phyloP scores from a whole-genome alignment of 306 rosid genomes.

The Geum urbanum region DNA sequence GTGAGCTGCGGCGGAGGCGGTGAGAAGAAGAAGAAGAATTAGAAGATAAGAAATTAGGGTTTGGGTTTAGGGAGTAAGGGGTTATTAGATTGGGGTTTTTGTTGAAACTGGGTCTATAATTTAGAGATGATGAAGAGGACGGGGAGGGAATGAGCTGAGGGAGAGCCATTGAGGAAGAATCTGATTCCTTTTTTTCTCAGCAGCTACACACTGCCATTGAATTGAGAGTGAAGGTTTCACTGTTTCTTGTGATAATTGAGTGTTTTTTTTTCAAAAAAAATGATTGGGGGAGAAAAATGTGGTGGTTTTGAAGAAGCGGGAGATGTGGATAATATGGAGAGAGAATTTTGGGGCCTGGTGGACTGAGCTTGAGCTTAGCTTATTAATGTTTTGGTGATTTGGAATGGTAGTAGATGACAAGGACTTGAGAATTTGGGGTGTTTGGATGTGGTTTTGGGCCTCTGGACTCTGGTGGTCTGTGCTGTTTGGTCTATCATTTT shows the following conservation, averaged over 20 bases:
- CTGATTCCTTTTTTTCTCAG: too few relatives aligned
- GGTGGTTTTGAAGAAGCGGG: conserved; percentile 38
- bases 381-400: too few relatives aligned
- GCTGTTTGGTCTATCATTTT: not conserved
- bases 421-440: not conserved
- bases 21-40: conserved; percentile 17
- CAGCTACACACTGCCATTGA: conserved; percentile 10
- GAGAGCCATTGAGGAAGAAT: conserved; percentile 50
- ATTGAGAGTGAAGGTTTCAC: not conserved
- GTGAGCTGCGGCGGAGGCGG: conserved; percentile 34
- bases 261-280: not conserved
- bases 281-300: conserved; percentile 19
- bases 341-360: conserved; percentile 7
- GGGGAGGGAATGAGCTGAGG: conserved; percentile 73
- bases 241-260: not conserved
- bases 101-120: conserved; percentile 47
- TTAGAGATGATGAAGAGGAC: conserved; percentile 43
- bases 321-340: conserved; percentile 50
- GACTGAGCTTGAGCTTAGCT: not conserved
- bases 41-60: conserved; percentile 38
- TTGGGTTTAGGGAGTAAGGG: conserved; percentile 29
- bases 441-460: conserved; percentile 7
- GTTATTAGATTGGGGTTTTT: conserved; percentile 30
- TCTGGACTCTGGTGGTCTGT: not conserved
- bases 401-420: too few relatives aligned